A percentile compares a stretch with the other conserved stretches of the same genome.
These are phyloP conservation scores for Epichloe sylvatica DNA, from an alignment of 2,329 filamentous ascomycete genomes.

Conservation along the genomic window DNA sequence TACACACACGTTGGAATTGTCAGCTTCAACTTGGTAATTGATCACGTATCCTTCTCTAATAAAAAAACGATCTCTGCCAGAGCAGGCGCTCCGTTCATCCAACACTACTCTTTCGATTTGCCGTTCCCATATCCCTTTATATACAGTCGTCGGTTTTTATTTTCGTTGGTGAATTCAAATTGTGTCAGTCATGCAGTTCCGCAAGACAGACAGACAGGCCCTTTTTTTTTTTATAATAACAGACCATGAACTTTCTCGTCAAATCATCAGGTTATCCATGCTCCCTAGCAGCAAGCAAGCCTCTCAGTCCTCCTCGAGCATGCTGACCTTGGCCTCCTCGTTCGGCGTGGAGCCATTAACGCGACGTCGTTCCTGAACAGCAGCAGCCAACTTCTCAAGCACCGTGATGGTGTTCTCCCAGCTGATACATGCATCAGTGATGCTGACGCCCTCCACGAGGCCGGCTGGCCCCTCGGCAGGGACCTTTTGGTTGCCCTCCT, in stretches of 20 bases:
- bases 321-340: constrained; percentile 26
- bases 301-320: constrained; percentile 37
- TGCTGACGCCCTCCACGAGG: constrained; percentile 80
- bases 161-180: not conserved
- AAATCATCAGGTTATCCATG: constrained; percentile 1
- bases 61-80: not conserved
- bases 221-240: not conserved
- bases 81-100: not conserved
- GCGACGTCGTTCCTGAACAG: constrained; percentile 61
- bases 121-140: not conserved
- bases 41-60: not conserved
- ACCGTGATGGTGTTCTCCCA: constrained; percentile 77
- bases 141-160: not conserved
- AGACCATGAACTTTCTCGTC: not conserved
- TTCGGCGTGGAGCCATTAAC: constrained; percentile 25
- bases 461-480: constrained; percentile 64
- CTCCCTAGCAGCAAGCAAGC: not conserved
- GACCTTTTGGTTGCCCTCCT: constrained; percentile 75
- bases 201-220: not conserved
- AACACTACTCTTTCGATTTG: not conserved
- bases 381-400: constrained; percentile 73
- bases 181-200: not conserved
- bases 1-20: not conserved
- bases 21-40: not conserved
- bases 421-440: constrained; percentile 91